Evolutionary conservation across 2,329 filamentous ascomycete genomes (phyloP).

Genomic region (Neocucurbitaria cava): DNA sequence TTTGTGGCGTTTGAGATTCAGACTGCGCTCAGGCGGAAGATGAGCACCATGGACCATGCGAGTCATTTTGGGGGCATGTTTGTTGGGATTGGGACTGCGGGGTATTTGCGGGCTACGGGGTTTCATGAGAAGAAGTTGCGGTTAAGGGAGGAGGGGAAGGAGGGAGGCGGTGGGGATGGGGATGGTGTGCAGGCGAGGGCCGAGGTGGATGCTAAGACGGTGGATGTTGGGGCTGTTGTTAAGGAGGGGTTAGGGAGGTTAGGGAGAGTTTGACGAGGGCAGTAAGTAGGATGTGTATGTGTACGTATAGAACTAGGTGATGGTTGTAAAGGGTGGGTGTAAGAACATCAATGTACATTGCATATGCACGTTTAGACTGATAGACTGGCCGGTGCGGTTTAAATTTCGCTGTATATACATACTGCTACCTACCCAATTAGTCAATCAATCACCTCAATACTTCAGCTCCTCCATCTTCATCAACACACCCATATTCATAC

Average conservation of each 20-base stretch:
- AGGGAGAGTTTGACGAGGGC: conserved; percentile 27
- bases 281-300: background rate
- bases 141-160: background rate
- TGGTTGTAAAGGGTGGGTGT: background rate
- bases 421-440: too few species aligned
- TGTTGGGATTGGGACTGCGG: conserved; percentile 32
- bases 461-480: conserved; percentile 2
- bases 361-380: background rate
- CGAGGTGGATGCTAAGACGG: conserved; percentile 22
- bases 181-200: conserved; percentile 19
- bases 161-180: too few species aligned
- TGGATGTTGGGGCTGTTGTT: conserved; percentile 32
- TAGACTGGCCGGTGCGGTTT: background rate
- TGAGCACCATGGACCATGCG: conserved; percentile 40
- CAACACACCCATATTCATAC: conserved; percentile 77
- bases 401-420: background rate
- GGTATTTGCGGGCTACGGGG: conserved; percentile 35
- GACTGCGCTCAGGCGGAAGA: conserved; percentile 16
- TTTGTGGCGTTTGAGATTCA: conserved; percentile 36
- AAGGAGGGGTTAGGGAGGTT: conserved; percentile 38
- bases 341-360: background rate
- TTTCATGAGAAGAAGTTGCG: conserved; percentile 24
- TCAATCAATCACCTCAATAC: too few species aligned
- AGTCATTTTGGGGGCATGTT: conserved; percentile 47
- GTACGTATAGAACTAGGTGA: background rate